phyloP scores from a whole-genome alignment of 495 filamentous ascomycete species.

The Hypoxylon intermedium region DNA sequence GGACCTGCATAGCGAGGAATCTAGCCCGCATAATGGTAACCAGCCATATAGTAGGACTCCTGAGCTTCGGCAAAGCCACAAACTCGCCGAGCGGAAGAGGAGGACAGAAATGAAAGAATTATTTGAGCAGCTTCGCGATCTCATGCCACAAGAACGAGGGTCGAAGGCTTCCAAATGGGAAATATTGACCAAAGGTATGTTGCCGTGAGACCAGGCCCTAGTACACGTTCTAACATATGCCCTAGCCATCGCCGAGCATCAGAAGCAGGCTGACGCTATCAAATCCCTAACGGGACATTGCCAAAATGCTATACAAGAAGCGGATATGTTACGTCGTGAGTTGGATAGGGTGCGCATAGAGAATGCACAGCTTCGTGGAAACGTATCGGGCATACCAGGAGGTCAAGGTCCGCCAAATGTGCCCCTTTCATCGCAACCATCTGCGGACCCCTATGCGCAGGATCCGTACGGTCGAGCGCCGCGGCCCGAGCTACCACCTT shows the following conservation, averaged over 20 bases:
- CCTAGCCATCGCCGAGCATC: slow-evolving; percentile 64
- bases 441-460: slow-evolving; percentile 41
- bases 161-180: slow-evolving; percentile 99
- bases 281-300: slow-evolving; percentile 46
- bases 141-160: slow-evolving; percentile 84
- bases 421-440: slow-evolving; percentile 39
- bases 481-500: slow-evolving; percentile 57
- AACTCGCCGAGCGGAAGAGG: slow-evolving; percentile 93
- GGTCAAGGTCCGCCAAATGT: slow-evolving; percentile 22
- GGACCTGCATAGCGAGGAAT: slow-evolving; percentile 67
- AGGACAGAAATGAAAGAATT: slow-evolving; percentile 98
- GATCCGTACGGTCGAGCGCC: slow-evolving; percentile 42
- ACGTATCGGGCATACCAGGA: slow-evolving; percentile 25
- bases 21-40: slow-evolving; percentile 59
- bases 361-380: slow-evolving; percentile 58
- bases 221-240: slow-evolving; percentile 18
- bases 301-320: slow-evolving; percentile 48
- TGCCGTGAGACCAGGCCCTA: slow-evolving; percentile 11
- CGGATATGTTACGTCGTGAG: slow-evolving; percentile 58
- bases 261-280: slow-evolving; percentile 51
- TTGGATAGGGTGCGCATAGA: slow-evolving; percentile 60
- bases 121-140: slow-evolving; percentile 83
- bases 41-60: slow-evolving; percentile 94
- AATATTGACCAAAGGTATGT: slow-evolving; percentile 88
- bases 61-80: slow-evolving; percentile 93